A percentile compares a stretch with the other conserved stretches of the same genome.
Evolutionary conservation across 2,329 filamentous ascomycete genomes (phyloP).

Genomic region (Cercospora zeina): DNA sequence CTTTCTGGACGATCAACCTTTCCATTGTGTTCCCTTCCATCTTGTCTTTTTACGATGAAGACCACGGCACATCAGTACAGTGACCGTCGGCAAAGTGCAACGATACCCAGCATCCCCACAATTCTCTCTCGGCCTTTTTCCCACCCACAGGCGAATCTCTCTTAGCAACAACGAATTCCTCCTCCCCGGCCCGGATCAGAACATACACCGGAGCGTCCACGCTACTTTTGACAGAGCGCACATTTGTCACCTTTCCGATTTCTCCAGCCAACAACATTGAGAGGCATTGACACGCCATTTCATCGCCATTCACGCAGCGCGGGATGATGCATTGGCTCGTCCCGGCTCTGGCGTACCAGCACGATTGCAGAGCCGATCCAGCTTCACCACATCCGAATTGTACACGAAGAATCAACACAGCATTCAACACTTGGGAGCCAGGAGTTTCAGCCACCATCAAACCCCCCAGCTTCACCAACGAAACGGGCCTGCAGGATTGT

Average conservation of each 20-base stretch:
- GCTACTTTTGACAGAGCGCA: slow-evolving; percentile 21
- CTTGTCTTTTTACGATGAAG: slow-evolving; percentile 30
- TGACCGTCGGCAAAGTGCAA: slow-evolving; percentile 24
- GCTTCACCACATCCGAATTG: slow-evolving; percentile 16
- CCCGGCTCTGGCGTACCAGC: slow-evolving; percentile 19
- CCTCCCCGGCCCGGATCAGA: slow-evolving; percentile 22
- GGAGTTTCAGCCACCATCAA: slow-evolving; percentile 10
- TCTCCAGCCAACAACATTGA: slow-evolving; percentile 11
- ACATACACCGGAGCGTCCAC: slow-evolving; percentile 24
- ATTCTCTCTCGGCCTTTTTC: slow-evolving; percentile 18
- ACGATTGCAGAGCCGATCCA: slow-evolving; percentile 15
- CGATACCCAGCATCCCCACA: slow-evolving; percentile 28
- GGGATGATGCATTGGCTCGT: not conserved
- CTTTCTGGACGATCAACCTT: slow-evolving; percentile 16
- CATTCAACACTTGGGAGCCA: slow-evolving; percentile 11
- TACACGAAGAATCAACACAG: slow-evolving; percentile 17
- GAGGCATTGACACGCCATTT: slow-evolving; percentile 29
- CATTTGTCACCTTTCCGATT: slow-evolving; percentile 27
- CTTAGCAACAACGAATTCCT: slow-evolving; percentile 23
- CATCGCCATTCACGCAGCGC: slow-evolving; percentile 27
- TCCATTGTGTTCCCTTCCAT: slow-evolving; percentile 25
- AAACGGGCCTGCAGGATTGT: slow-evolving; percentile 16
- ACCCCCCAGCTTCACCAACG: slow-evolving; percentile 14
- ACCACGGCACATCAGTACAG: slow-evolving; percentile 20
- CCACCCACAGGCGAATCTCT: slow-evolving; percentile 16